These are phyloP conservation scores for Fusarium sp. DNA, from an alignment of 2,329 filamentous ascomycete species.

Conservation along the genomic window DNA sequence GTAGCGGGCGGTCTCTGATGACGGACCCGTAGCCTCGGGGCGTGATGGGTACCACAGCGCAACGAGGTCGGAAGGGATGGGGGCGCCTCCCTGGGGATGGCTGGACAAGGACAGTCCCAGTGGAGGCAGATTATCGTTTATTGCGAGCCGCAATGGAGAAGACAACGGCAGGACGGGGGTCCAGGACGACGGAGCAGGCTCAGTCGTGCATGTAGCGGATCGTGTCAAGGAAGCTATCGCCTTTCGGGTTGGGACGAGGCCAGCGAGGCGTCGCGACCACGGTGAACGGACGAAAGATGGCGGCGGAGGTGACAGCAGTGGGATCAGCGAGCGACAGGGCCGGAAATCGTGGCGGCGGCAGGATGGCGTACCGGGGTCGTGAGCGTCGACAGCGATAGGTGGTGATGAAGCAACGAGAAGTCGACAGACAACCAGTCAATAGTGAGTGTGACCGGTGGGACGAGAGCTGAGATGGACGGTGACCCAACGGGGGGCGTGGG, in stretches of 20 bases:
- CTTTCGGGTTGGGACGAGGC: slow-evolving; percentile 29
- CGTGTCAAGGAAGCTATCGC: slow-evolving; percentile 27
- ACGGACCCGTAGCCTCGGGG: slow-evolving; percentile 48
- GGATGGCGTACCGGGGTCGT: slow-evolving; percentile 41
- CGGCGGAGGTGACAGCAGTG: slow-evolving; percentile 33
- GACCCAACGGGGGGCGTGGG: slow-evolving; percentile 39
- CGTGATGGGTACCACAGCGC: slow-evolving; percentile 43
- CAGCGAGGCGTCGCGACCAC: slow-evolving; percentile 30
- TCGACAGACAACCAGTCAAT: slow-evolving; percentile 33
- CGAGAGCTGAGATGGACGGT: slow-evolving; percentile 45
- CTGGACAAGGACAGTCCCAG: slow-evolving; percentile 31
- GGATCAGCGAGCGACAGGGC: slow-evolving; percentile 40
- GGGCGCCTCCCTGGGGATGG: slow-evolving; percentile 41
- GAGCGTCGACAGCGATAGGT: slow-evolving; percentile 38
- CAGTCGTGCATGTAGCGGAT: slow-evolving; percentile 41
- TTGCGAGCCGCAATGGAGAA: slow-evolving; percentile 31
- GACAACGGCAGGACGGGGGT: slow-evolving; percentile 17
- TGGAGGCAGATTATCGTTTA: slow-evolving; percentile 33
- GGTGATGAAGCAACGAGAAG: slow-evolving; percentile 35
- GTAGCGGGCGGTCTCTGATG: slow-evolving; percentile 46
- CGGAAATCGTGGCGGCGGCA: slow-evolving; percentile 41
- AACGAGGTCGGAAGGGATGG: slow-evolving; percentile 36
- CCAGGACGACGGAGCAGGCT: slow-evolving; percentile 21
- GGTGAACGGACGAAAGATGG: slow-evolving; percentile 22
- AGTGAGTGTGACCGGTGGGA: slow-evolving; percentile 44